A percentile compares a stretch with the other conserved stretches of the same genome.
Conservation (phyloP, 164 flowering plant species). For the Brasenia schreberi region DNA sequence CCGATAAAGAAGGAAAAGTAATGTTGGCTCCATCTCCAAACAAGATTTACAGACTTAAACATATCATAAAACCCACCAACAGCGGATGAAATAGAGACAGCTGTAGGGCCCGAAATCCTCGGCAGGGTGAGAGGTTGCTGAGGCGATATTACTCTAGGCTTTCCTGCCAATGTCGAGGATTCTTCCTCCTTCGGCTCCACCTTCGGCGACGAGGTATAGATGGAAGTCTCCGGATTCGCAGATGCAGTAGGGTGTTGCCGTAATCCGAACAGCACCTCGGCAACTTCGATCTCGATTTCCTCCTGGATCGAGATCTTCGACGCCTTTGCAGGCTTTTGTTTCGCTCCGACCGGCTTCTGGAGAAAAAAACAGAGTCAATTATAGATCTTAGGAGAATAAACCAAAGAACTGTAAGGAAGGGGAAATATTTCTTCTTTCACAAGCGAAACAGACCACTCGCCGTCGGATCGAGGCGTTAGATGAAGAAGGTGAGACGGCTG, state of each 20-base stretch:
- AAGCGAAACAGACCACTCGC: background rate
- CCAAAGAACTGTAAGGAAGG: background rate
- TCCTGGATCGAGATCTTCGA: constrained; percentile 60
- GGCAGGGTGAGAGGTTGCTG: background rate
- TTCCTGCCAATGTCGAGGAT: background rate
- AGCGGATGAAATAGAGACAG: constrained; percentile 6
- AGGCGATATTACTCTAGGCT: background rate
- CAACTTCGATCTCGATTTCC: constrained; percentile 93
- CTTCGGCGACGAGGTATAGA: constrained; percentile 14
- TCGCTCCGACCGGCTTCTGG: constrained; percentile 57
- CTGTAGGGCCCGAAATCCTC: background rate
- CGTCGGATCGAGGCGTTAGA: constrained; percentile 30
- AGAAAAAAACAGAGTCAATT: background rate
- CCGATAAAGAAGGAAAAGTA: background rate
- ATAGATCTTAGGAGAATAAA: background rate
- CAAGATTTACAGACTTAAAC: background rate
- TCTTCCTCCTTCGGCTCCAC: background rate
- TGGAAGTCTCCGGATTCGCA: constrained; percentile 25
- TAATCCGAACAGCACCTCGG: constrained; percentile 85
- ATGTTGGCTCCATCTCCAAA: background rate
- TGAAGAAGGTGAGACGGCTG: constrained; percentile 53
- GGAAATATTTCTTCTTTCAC: too few species aligned
- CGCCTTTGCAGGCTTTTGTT: constrained; percentile 47
- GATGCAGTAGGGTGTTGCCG: constrained; percentile 21
- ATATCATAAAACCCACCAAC: constrained; percentile 32